Evolutionary conservation across 148 eudicot species (phyloP), one percentile per base, ranked within the genome.

Genomic region (Camellia granthamiana): DNA sequence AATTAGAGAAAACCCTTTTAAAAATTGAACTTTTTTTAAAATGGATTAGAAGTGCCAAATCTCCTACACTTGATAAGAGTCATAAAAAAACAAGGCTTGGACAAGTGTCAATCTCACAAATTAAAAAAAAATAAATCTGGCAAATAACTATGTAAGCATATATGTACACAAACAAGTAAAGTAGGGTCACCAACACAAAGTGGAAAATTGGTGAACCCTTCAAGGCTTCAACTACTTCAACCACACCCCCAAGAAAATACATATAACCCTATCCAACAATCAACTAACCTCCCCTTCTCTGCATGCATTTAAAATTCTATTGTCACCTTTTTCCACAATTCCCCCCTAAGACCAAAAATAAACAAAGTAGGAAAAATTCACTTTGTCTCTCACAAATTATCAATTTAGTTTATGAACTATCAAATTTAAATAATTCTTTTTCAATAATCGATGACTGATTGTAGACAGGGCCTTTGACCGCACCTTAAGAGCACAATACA

Each of bases 221-320:
- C 8, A 74, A 80, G 83, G 65, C 46, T 43, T 74, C 83, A 80
- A 80, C 83, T 63, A 66, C 83, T 66, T 66, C 56, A 74, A 80
- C 83, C 78, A 74, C 64, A 74, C 78, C 16, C 78, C 74, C 42
- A 67, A 21, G 72, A 56, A 80, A 70, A 51, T 5, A 23, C 14
- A 9, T 44, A 38, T 21, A 23, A 44, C 38, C n/a, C 12, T 58
- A 14, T 60, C 83, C 78, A 74, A 80, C 78, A n/a, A 80, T 80
- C 74, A 66, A 54, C 83, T n/a, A 61, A 41, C 51, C 11, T 10
- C 43, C 16, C 42, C 14, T 78, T n/a, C 68, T 70, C 76, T 58
- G 9, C 66, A 18, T 58, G 38, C 75, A 19, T 54, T 72, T 70
- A 64, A 30, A 49, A 4, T 55, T 52, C 19, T 18, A 18, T 3